These are phyloP conservation scores for Apiospora arundinis DNA, from an alignment of 2,329 filamentous ascomycete genomes.

Conservation along the genomic window DNA sequence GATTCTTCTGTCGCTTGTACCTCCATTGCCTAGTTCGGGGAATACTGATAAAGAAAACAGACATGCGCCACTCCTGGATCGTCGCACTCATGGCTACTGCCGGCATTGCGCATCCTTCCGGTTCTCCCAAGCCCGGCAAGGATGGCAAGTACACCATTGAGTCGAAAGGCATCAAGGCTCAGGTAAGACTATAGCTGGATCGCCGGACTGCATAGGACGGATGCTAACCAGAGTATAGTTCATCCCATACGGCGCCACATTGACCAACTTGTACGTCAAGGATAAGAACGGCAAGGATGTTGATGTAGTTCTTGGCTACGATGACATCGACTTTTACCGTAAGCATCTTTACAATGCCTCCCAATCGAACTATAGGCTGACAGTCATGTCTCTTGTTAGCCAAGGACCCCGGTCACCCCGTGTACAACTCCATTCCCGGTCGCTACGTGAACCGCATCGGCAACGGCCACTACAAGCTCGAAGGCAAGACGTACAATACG, in stretches of 20 bases:
- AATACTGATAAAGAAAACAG: neutral
- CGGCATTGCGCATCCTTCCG: neutral
- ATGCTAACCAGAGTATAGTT: slow-evolving; percentile 32
- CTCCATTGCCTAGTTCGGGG: neutral
- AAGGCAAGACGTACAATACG: slow-evolving; percentile 58
- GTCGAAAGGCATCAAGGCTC: slow-evolving; percentile 38
- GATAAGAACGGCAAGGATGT: slow-evolving; percentile 66
- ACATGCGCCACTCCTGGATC: slow-evolving; percentile 14
- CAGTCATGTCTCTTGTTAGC: slow-evolving; percentile 37
- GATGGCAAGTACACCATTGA: slow-evolving; percentile 42
- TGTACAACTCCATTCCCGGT: slow-evolving; percentile 67
- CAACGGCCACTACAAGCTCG: slow-evolving; percentile 61
- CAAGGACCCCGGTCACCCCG: slow-evolving; percentile 58
- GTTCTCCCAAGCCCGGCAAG: slow-evolving; percentile 32
- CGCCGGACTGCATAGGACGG: no score
- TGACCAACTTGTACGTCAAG: slow-evolving; percentile 68
- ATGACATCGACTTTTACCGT: slow-evolving; percentile 65
- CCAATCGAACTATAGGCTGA: neutral
- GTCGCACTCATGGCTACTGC: neutral
- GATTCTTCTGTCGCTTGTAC: neutral
- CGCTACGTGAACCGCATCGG: slow-evolving; percentile 71
- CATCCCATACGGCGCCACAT: slow-evolving; percentile 58
- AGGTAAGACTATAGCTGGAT: slow-evolving; percentile 28
- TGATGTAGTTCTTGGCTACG: slow-evolving; percentile 69
- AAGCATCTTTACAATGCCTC: slow-evolving; percentile 25